phyloP scores from a whole-genome alignment of 2,329 filamentous ascomycete genomes.

The Samsoniella hepiali region DNA sequence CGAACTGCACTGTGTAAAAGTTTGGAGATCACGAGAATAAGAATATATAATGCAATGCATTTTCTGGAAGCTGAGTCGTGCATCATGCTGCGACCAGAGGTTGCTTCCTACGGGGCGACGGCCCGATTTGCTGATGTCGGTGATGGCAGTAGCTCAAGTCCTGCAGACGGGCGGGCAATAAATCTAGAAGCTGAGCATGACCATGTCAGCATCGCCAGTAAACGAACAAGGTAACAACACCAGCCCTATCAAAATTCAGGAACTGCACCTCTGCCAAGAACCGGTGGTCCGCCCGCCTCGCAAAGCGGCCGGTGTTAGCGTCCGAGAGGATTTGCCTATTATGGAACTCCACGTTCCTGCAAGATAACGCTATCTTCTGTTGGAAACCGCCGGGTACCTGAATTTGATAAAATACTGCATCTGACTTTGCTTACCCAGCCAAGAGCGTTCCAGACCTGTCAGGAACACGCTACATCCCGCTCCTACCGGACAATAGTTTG shows the following conservation, averaged over 20 bases:
- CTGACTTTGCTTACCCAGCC: neutral
- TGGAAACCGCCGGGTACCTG: slow-evolving; percentile 1
- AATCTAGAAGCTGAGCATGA: neutral
- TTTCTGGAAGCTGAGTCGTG: neutral
- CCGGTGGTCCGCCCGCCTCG: neutral
- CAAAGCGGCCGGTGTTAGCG: neutral
- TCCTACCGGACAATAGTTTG: neutral
- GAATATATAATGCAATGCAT: too few relatives aligned
- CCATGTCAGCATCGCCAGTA: neutral
- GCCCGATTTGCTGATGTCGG: neutral
- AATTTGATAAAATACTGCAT: neutral
- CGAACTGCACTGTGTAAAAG: too few relatives aligned
- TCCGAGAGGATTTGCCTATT: neutral
- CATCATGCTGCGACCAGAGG: neutral
- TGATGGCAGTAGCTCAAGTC: neutral
- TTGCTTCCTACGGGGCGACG: neutral
- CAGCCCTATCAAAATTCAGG: neutral
- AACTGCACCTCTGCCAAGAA: neutral
- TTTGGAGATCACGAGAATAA: too few relatives aligned
- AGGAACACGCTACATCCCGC: neutral
- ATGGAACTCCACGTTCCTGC: slow-evolving; percentile 1
- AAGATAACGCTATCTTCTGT: neutral
- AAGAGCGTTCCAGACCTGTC: neutral
- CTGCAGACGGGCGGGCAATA: neutral
- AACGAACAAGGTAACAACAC: neutral